Percentiles rank a stretch among this genome's conserved stretches.
Conservation (phyloP, 1,139 yeast species). For the Yamadazyma diospyri region DNA sequence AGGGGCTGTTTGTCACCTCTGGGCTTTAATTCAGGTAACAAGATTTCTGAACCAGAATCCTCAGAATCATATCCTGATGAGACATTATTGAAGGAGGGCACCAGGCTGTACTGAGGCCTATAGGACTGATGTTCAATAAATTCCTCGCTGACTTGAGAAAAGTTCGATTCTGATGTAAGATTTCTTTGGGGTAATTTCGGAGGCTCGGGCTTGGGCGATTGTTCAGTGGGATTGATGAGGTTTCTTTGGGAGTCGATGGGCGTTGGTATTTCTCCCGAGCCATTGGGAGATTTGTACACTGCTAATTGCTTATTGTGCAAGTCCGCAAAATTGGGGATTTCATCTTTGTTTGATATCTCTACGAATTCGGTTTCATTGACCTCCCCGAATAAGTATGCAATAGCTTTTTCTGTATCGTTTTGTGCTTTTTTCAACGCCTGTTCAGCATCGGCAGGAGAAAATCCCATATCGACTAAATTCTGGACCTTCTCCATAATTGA, state of each 20-base stretch:
- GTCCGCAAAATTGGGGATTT: slow-evolving; percentile 15
- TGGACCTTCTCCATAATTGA: slow-evolving; percentile 11
- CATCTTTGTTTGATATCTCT: slow-evolving; percentile 13
- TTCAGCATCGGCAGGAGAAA: slow-evolving; percentile 41
- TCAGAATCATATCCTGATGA: slow-evolving; percentile 2
- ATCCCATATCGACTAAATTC: slow-evolving; percentile 59
- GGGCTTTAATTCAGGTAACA: slow-evolving; percentile 4
- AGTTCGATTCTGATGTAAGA: not conserved
- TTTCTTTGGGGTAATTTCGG: slow-evolving; percentile 4
- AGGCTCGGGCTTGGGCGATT: not conserved
- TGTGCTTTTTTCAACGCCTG: slow-evolving; percentile 39
- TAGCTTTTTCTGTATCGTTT: slow-evolving; percentile 53
- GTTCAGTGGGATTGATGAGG: not conserved
- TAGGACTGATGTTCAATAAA: slow-evolving; percentile 3
- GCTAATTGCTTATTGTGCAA: slow-evolving; percentile 1
- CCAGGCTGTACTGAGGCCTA: too few species aligned
- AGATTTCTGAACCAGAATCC: slow-evolving; percentile 4
- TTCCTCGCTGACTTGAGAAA: slow-evolving; percentile 2
- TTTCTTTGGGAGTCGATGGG: not conserved
- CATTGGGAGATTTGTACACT: not conserved
- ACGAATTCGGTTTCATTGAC: not conserved
- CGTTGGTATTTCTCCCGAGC: not conserved
- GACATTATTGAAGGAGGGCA: too few species aligned
- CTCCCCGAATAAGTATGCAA: slow-evolving; percentile 49
- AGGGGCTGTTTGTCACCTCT: slow-evolving; percentile 6